A percentile compares a stretch with the other conserved stretches of the same genome.
Evolutionary conservation across 306 rosid species (phyloP).

Genomic region (Trichosanthes truncata): DNA sequence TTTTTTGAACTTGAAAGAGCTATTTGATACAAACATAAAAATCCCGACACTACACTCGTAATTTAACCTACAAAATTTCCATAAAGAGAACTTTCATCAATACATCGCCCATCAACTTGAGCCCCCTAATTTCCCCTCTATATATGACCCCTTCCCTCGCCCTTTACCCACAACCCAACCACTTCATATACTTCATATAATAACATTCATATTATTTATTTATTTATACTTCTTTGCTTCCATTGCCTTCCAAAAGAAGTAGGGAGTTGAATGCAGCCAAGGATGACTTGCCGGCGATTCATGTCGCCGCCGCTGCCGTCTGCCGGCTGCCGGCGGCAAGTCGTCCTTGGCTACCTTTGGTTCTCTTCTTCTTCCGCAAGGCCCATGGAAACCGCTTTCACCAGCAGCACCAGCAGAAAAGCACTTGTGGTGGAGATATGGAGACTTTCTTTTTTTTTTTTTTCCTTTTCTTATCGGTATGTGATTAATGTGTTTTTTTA

Average conservation of each 20-base stretch:
- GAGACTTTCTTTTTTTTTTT: background rate
- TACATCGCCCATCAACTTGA: background rate
- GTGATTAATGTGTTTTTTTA: background rate
- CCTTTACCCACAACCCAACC: background rate
- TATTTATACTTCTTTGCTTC: background rate
- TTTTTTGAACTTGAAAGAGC: too few relatives aligned
- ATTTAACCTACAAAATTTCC: background rate
- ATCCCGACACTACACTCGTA: too few relatives aligned
- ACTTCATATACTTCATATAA: background rate
- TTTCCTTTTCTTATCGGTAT: background rate
- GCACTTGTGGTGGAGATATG: background rate
- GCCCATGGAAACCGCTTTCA: background rate
- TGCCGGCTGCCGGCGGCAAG: background rate
- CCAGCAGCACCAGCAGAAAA: background rate
- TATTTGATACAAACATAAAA: background rate
- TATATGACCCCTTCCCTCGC: background rate
- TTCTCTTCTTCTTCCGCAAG: constrained; percentile 8
- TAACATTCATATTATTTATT: background rate
- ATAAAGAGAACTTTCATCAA: background rate
- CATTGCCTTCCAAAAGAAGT: constrained; percentile 9
- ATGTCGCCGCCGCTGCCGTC: background rate
- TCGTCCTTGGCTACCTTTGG: constrained; percentile 12
- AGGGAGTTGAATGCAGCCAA: constrained; percentile 17
- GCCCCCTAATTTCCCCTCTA: background rate
- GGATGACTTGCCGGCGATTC: constrained; percentile 17